Percentiles rank a stretch among this genome's conserved stretches.
Conservation (phyloP, 257 asterid species). For the Knoxia roxburghii region DNA sequence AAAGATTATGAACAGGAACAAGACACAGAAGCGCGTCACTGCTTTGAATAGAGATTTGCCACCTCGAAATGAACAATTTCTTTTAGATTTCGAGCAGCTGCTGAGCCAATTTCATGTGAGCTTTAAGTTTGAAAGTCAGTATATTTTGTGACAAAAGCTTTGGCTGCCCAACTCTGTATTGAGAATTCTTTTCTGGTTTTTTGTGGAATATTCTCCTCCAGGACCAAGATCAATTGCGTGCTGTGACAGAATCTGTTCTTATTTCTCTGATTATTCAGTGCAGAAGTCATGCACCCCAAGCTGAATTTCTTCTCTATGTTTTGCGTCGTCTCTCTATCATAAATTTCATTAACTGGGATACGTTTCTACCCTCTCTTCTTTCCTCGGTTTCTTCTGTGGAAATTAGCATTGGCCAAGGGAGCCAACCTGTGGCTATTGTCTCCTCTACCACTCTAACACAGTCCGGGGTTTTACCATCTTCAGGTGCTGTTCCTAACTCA, state of each 20-base stretch:
- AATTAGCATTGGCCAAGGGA: slow-evolving; percentile 59
- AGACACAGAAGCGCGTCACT: slow-evolving; percentile 83
- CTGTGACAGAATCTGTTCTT: slow-evolving; percentile 70
- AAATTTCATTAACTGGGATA: slow-evolving; percentile 84
- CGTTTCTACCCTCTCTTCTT: slow-evolving; percentile 84
- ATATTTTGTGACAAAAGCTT: not conserved
- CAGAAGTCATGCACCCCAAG: slow-evolving; percentile 87
- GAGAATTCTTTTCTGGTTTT: slow-evolving; percentile 11
- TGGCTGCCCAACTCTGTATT: not conserved
- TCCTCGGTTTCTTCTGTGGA: slow-evolving; percentile 82
- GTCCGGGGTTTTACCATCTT: slow-evolving; percentile 56
- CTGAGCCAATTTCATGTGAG: slow-evolving; percentile 70
- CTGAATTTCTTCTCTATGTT: slow-evolving; percentile 89
- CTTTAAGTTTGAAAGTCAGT: slow-evolving; percentile 12
- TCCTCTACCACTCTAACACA: slow-evolving; percentile 62
- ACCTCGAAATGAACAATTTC: slow-evolving; percentile 86
- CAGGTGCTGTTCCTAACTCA: slow-evolving; percentile 42
- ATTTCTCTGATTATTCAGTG: slow-evolving; percentile 79
- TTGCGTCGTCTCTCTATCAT: slow-evolving; percentile 64
- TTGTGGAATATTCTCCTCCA: slow-evolving; percentile 26
- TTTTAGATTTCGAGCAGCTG: slow-evolving; percentile 80
- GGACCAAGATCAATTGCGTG: slow-evolving; percentile 87
- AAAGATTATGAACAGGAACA: slow-evolving; percentile 49
- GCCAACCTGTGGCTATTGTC: slow-evolving; percentile 45
- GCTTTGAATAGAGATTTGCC: slow-evolving; percentile 88